These are phyloP conservation scores for Pterocarpus santalinus DNA, from an alignment of 306 rosid genomes.

Conservation along the genomic window DNA sequence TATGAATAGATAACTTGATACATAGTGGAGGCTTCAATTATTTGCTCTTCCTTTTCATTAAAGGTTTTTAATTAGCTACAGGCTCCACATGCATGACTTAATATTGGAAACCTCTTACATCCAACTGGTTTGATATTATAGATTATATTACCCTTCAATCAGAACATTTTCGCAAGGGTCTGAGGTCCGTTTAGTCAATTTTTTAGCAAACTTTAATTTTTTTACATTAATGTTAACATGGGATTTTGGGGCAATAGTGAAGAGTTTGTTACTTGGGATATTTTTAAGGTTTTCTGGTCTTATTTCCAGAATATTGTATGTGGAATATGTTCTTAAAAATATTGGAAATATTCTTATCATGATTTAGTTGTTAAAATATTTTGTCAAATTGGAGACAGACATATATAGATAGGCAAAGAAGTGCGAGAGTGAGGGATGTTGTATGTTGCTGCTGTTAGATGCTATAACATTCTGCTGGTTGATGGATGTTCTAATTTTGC, in stretches of 20 bases:
- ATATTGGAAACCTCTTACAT: conserved; percentile 25
- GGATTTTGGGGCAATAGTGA: background rate
- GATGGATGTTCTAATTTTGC: conserved; percentile 29
- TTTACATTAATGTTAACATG: background rate
- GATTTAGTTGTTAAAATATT: conserved; percentile 27
- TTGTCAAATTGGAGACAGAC: background rate
- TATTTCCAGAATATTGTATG: conserved; percentile 2
- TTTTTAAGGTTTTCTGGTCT: background rate
- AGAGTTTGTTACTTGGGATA: background rate
- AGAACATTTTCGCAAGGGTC: background rate
- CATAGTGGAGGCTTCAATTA: conserved; percentile 26
- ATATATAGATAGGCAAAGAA: conserved; percentile 2
- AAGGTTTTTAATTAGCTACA: conserved; percentile 38
- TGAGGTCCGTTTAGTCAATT: conserved; percentile 8
- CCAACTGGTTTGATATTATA: conserved; percentile 1
- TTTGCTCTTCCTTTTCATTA: conserved; percentile 22
- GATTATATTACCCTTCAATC: conserved; percentile 21
- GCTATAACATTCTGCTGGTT: conserved; percentile 28
- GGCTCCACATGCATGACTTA: conserved; percentile 28
- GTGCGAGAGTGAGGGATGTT: conserved; percentile 7
- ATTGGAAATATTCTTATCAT: background rate
- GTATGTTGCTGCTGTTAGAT: conserved; percentile 33
- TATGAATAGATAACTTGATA: conserved; percentile 31
- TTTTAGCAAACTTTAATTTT: conserved; percentile 7
- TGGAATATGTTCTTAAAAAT: conserved; percentile 1